These are phyloP conservation scores for Pichia thaimueangensis DNA, from an alignment of 805 yeast species.

Conservation along the genomic window DNA sequence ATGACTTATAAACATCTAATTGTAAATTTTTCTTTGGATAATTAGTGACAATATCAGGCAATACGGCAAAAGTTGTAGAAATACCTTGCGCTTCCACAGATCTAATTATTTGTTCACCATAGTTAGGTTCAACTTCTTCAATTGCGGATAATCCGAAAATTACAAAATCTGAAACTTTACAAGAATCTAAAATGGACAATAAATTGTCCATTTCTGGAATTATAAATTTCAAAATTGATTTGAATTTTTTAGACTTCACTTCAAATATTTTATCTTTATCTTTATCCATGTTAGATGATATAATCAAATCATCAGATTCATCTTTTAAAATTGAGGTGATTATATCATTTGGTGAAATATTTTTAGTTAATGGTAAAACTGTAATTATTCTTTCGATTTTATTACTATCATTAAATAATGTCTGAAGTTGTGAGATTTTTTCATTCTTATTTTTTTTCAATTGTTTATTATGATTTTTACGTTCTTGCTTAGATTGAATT, in stretches of 20 bases:
- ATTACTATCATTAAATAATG: constrained; percentile 52
- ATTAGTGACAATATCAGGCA: constrained; percentile 61
- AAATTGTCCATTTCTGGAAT: constrained; percentile 65
- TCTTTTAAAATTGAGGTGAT: constrained; percentile 40
- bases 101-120: constrained; percentile 86
- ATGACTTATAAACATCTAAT: constrained; percentile 56
- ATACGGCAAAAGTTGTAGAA: constrained; percentile 70
- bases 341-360: constrained; percentile 52
- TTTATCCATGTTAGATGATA: constrained; percentile 24
- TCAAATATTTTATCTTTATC: constrained; percentile 46
- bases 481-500: constrained; percentile 45
- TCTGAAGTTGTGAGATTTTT: constrained; percentile 51
- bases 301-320: constrained; percentile 30
- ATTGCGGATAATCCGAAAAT: constrained; percentile 84
- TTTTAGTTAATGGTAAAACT: constrained; percentile 70
- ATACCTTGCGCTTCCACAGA: constrained; percentile 91
- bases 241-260: constrained; percentile 56
- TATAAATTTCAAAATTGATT: constrained; percentile 66
- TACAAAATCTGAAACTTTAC: constrained; percentile 84
- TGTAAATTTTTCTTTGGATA: constrained; percentile 75
- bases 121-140: constrained; percentile 68
- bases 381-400: constrained; percentile 85
- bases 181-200: constrained; percentile 71
- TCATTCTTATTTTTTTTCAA: constrained; percentile 64
- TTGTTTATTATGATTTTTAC: constrained; percentile 77